Conservation (phyloP, 2,329 filamentous ascomycete species). For the Byssothecium circinans region DNA sequence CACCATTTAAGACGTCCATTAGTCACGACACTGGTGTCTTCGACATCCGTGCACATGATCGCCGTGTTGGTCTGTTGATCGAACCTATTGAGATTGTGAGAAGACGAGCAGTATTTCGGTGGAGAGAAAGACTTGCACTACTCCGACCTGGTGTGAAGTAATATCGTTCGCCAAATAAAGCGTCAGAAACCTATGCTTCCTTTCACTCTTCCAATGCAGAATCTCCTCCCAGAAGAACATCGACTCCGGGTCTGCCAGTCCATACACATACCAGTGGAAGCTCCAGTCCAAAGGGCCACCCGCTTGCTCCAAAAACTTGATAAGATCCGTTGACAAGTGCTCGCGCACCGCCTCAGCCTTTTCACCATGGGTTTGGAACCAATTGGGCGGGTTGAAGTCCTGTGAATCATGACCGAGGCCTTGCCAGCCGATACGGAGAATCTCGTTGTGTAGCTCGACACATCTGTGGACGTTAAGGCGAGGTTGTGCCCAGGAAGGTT, state of each 20-base stretch:
- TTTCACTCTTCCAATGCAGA: not conserved
- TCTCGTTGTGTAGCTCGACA: slow-evolving; percentile 10
- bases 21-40: slow-evolving; percentile 1
- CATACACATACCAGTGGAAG: slow-evolving; percentile 8
- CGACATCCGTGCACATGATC: slow-evolving; percentile 9
- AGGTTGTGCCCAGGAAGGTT: not conserved
- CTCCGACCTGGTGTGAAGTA: slow-evolving; percentile 3
- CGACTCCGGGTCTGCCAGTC: not conserved
- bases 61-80: slow-evolving; percentile 13
- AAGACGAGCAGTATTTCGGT: too few species aligned
- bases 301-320: slow-evolving; percentile 7
- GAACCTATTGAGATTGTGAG: slow-evolving; percentile 7
- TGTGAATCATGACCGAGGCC: not conserved
- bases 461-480: slow-evolving; percentile 7
- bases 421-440: slow-evolving; percentile 9
- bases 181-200: slow-evolving; percentile 4
- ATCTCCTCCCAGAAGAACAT: slow-evolving; percentile 2
- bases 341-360: slow-evolving; percentile 2
- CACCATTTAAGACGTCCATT: slow-evolving; percentile 15
- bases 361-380: slow-evolving; percentile 4
- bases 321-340: slow-evolving; percentile 1
- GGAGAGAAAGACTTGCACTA: slow-evolving; percentile 3
- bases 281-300: not conserved
- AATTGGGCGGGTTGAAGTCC: slow-evolving; percentile 1
- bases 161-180: slow-evolving; percentile 8